Evolutionary conservation across 169 alveolate species (phyloP).

Genomic region (Eimeria sp.): DNA sequence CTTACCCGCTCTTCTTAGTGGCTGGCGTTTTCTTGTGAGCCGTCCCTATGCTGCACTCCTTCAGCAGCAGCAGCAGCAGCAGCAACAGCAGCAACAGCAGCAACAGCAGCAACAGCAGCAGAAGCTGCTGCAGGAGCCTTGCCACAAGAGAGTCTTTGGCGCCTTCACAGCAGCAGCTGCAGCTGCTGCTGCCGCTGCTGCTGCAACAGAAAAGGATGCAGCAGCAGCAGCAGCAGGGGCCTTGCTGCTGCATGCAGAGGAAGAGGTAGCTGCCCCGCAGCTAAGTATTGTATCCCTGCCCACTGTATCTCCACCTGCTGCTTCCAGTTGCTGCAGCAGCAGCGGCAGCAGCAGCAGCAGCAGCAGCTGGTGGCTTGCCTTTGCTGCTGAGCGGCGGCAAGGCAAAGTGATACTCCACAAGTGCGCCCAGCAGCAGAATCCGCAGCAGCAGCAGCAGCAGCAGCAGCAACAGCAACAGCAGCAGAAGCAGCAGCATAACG

Average conservation of each 20-base stretch:
- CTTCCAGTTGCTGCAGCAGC: background rate
- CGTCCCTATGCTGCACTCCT: constrained; percentile 44
- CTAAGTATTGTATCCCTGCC: background rate
- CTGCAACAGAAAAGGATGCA: background rate
- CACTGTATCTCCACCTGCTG: constrained; percentile 3
- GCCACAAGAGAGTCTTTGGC: constrained; percentile 1
- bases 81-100: constrained; percentile 29
- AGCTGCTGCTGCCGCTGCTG: background rate
- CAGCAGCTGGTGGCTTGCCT: constrained; percentile 72
- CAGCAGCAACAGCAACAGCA: constrained; percentile 41
- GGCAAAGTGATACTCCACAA: constrained; percentile 6
- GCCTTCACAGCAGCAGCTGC: background rate
- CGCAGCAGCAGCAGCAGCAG: constrained; percentile 46
- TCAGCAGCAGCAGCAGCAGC: constrained; percentile 65
- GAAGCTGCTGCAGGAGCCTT: background rate
- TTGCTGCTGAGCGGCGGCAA: constrained; percentile 25
- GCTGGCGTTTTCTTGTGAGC: constrained; percentile 29
- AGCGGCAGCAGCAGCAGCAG: constrained; percentile 55
- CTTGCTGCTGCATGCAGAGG: constrained; percentile 69
- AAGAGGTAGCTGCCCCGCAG: constrained; percentile 38
- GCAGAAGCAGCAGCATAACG: too few relatives aligned
- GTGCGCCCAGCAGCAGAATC: constrained; percentile 35
- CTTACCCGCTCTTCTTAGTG: constrained; percentile 43
- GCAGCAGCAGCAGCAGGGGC: constrained; percentile 16
- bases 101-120: too few relatives aligned